Evolutionary conservation across 129 eudicot genomes (phyloP).

Genomic region (Artemisia annua): DNA sequence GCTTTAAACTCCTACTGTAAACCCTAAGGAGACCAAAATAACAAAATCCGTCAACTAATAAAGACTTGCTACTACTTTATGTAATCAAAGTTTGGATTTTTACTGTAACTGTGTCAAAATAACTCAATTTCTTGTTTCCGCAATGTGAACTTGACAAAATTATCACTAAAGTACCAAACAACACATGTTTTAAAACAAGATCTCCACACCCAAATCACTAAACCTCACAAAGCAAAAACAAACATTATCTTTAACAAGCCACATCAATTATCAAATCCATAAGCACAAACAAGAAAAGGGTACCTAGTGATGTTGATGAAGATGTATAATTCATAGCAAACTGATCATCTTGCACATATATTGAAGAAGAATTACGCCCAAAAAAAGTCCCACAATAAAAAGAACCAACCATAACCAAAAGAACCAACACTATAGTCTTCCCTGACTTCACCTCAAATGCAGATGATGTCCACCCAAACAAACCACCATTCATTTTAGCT

Average conservation of each 20-base stretch:
- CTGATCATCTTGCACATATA: slow-evolving; percentile 13
- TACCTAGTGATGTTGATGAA: slow-evolving; percentile 36
- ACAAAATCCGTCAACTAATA: too few species aligned
- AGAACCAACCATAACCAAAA: slow-evolving; percentile 63
- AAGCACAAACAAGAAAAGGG: slow-evolving; percentile 11
- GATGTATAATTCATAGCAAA: slow-evolving; percentile 44
- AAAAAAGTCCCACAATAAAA: slow-evolving; percentile 85
- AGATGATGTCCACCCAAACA: slow-evolving; percentile 16
- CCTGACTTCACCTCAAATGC: slow-evolving; percentile 67
- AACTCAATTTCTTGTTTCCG: not conserved
- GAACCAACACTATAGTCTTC: slow-evolving; percentile 46
- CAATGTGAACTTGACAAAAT: not conserved
- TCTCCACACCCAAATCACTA: slow-evolving; percentile 10
- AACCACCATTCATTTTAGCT: slow-evolving; percentile 33
- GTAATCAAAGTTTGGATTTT: too few species aligned
- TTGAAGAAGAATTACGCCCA: slow-evolving; percentile 35
- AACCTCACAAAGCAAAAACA: not conserved
- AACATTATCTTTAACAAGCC: not conserved
- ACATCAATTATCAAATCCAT: not conserved
- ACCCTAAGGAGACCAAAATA: too few species aligned
- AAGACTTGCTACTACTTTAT: too few species aligned
- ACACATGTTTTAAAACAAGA: not conserved
- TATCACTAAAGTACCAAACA: not conserved
- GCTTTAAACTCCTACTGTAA: too few species aligned
- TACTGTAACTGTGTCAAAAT: too few species aligned